phyloP scores from a whole-genome alignment of 2,329 filamentous ascomycete genomes.

The Phaeoacremonium minimum region DNA sequence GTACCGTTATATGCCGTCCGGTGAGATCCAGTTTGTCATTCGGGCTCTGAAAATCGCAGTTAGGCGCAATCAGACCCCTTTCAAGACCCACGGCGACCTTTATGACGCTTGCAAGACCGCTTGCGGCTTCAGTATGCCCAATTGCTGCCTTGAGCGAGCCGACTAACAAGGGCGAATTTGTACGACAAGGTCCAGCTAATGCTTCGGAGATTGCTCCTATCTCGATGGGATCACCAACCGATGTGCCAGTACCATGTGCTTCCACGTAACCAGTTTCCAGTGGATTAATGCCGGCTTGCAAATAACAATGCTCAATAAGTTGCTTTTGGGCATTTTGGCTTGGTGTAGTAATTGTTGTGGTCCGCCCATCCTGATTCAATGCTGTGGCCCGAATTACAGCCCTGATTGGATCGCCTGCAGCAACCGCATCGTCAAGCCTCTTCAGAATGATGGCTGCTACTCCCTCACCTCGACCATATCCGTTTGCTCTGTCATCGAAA shows the following conservation, averaged over 20 bases:
- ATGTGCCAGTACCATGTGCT: conserved; percentile 1
- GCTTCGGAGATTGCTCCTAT: conserved; percentile 3
- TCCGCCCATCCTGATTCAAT: conserved; percentile 22
- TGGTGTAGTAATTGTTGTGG: conserved; percentile 24
- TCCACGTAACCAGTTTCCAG: conserved; percentile 1
- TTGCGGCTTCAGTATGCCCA: conserved; percentile 15
- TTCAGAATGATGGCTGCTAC: not conserved
- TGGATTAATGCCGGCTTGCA: conserved; percentile 19
- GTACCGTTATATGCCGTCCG: conserved; percentile 2
- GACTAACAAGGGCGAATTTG: conserved; percentile 8
- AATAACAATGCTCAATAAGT: conserved; percentile 28
- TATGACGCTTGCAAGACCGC: conserved; percentile 14
- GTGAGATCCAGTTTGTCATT: conserved; percentile 13
- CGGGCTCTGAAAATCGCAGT: conserved; percentile 8
- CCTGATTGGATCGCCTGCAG: conserved; percentile 2
- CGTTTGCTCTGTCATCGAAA: conserved; percentile 6
- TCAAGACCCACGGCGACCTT: conserved; percentile 15
- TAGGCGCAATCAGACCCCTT: conserved; percentile 12
- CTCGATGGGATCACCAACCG: conserved; percentile 3
- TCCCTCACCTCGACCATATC: conserved; percentile 6
- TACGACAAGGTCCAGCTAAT: conserved; percentile 8
- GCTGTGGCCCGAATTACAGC: conserved; percentile 17
- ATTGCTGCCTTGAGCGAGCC: conserved; percentile 18
- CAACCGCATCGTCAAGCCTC: conserved; percentile 1
- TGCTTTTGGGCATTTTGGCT: conserved; percentile 24